Percentiles rank a stretch among this genome's conserved stretches.
Conservation (phyloP, 257 asterid genomes). For the Primulina tabacum region DNA sequence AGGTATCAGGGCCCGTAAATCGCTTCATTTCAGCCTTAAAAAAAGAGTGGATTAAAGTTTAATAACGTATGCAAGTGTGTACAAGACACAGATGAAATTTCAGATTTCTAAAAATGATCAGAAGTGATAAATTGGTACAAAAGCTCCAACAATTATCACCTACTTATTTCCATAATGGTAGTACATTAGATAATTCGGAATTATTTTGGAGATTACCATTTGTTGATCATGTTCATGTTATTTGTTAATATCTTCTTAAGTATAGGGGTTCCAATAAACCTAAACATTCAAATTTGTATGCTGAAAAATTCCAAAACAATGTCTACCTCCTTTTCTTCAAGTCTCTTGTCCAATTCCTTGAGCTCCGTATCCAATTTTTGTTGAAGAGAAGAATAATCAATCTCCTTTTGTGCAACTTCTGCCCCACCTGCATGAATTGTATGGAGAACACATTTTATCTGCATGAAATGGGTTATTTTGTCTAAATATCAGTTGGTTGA, state of each 20-base stretch:
- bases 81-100: slow-evolving; percentile 1
- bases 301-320: slow-evolving; percentile 7
- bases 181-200: not conserved
- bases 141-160: not conserved
- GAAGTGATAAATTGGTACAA: not conserved
- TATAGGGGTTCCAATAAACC: not conserved
- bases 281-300: not conserved
- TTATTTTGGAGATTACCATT: not conserved
- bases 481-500: not conserved
- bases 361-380: slow-evolving; percentile 81
- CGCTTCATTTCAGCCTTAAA: slow-evolving; percentile 90
- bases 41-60: slow-evolving; percentile 11
- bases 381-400: slow-evolving; percentile 89
- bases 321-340: slow-evolving; percentile 88
- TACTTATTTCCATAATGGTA: not conserved
- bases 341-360: slow-evolving; percentile 80
- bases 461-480: not conserved
- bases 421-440: slow-evolving; percentile 46
- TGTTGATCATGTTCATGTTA: slow-evolving; percentile 2
- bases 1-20: slow-evolving; percentile 55
- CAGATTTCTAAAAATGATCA: not conserved
- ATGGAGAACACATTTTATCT: slow-evolving; percentile 19
- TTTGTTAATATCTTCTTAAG: not conserved
- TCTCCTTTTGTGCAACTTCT: slow-evolving; percentile 81
- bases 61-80: slow-evolving; percentile 4